A percentile compares a stretch with the other conserved stretches of the same genome.
Conservation (phyloP, 2,329 filamentous ascomycete genomes). For the Epichloe sibirici region DNA sequence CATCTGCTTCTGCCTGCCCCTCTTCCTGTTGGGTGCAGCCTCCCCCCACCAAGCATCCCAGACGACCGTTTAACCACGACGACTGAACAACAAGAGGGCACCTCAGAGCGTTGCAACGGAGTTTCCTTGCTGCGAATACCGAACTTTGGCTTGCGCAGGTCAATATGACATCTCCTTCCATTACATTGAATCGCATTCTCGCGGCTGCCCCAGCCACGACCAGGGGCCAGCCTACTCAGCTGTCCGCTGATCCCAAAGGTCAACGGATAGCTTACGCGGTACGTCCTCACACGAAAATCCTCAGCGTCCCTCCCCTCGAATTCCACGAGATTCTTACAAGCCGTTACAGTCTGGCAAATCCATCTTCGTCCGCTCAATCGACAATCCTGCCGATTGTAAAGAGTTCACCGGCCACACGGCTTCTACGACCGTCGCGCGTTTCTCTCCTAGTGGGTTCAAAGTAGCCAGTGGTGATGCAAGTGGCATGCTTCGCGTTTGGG, state of each 20-base stretch:
- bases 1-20: neutral
- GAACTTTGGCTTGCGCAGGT: neutral
- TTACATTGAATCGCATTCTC: constrained; percentile 57
- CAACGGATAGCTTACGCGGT: constrained; percentile 89
- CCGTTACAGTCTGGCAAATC: constrained; percentile 76
- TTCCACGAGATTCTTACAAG: neutral
- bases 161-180: constrained; percentile 30
- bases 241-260: constrained; percentile 79
- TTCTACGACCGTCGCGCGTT: constrained; percentile 81
- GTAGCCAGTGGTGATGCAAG: constrained; percentile 82
- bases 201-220: constrained; percentile 75
- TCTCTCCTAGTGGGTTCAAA: constrained; percentile 90
- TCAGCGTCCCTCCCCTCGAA: neutral
- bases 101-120: neutral
- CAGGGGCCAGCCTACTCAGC: constrained; percentile 76
- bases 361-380: constrained; percentile 89
- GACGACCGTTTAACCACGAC: no score
- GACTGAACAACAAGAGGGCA: neutral
- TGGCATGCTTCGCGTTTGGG: constrained; percentile 84
- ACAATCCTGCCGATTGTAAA: constrained; percentile 69
- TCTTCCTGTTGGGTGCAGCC: neutral
- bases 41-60: neutral
- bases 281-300: constrained; percentile 22
- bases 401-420: constrained; percentile 90
- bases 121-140: neutral